phyloP scores from a whole-genome alignment of 2,329 filamentous ascomycete species.

The Diaporthe sp. region DNA sequence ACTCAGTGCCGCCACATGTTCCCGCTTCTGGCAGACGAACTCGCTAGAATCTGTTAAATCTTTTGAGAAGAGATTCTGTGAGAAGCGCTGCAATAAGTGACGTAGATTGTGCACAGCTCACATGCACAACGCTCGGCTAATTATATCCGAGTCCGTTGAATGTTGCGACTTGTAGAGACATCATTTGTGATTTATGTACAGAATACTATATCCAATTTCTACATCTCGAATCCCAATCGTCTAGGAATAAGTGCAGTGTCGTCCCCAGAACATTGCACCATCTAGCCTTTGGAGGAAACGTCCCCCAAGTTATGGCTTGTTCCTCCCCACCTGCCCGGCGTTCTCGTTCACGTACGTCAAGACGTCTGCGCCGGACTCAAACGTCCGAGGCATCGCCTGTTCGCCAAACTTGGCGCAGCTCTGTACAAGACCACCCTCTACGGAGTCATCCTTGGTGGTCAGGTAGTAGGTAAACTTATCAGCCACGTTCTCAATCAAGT shows the following conservation, averaged over 20 bases:
- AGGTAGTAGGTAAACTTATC: conserved; percentile 8
- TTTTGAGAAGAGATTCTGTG: neutral
- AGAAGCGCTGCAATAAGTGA: too few relatives aligned
- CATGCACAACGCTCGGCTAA: too few relatives aligned
- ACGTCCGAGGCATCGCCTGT: conserved; percentile 40
- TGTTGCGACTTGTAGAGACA: neutral
- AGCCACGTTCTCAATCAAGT: conserved; percentile 3
- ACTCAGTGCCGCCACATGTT: neutral
- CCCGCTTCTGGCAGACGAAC: neutral
- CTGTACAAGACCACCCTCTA: neutral
- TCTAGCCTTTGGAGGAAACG: too few relatives aligned
- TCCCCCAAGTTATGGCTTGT: neutral
- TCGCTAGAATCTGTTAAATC: neutral
- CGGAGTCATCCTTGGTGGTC: neutral
- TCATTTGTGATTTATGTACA: neutral
- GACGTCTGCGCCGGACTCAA: neutral
- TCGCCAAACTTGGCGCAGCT: conserved; percentile 41
- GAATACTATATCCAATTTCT: neutral
- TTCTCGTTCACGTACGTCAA: neutral
- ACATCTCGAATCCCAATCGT: neutral
- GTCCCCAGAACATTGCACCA: too few relatives aligned
- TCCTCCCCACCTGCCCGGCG: conserved; percentile 2
- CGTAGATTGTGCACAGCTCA: too few relatives aligned
- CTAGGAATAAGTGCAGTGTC: too few relatives aligned
- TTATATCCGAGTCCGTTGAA: too few relatives aligned